Percentiles rank a stretch among this genome's conserved stretches.
Evolutionary conservation across 306 rosid genomes (phyloP).

Genomic region (Vigna nakashimae): DNA sequence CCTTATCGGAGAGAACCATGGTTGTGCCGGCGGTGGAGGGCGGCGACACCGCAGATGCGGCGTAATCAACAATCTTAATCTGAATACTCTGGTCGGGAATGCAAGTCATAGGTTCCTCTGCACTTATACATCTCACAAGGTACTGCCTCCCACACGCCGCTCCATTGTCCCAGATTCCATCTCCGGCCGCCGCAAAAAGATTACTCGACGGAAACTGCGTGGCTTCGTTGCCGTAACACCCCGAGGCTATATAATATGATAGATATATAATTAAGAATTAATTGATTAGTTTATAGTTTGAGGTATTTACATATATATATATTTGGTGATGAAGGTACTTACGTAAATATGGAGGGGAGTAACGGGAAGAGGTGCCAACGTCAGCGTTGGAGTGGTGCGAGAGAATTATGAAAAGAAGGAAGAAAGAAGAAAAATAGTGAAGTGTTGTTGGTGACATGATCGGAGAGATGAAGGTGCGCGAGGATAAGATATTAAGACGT

Average conservation of each 20-base stretch:
- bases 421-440: not conserved
- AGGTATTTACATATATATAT: too few species aligned
- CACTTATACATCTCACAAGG: constrained; percentile 78
- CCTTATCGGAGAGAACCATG: constrained; percentile 64
- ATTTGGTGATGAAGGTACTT: constrained; percentile 32
- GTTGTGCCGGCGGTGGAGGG: constrained; percentile 53
- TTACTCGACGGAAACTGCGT: constrained; percentile 73
- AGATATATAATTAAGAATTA: too few species aligned
- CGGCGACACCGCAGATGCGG: not conserved
- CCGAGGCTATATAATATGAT: constrained; percentile 53
- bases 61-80: constrained; percentile 66
- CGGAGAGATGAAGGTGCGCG: not conserved
- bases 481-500: not conserved
- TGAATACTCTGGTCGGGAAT: constrained; percentile 60
- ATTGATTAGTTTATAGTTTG: too few species aligned
- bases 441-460: not conserved
- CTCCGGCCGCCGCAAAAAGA: constrained; percentile 75
- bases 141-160: constrained; percentile 91
- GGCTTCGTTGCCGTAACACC: constrained; percentile 66
- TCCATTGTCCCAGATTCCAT: constrained; percentile 92
- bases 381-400: constrained; percentile 53
- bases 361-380: constrained; percentile 70
- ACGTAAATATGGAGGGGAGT: constrained; percentile 81
- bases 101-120: constrained; percentile 61
- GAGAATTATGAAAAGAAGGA: not conserved